These are phyloP conservation scores for Paecilomyces dactylethromorphus DNA, from an alignment of 2,329 filamentous ascomycete species.

Conservation along the genomic window DNA sequence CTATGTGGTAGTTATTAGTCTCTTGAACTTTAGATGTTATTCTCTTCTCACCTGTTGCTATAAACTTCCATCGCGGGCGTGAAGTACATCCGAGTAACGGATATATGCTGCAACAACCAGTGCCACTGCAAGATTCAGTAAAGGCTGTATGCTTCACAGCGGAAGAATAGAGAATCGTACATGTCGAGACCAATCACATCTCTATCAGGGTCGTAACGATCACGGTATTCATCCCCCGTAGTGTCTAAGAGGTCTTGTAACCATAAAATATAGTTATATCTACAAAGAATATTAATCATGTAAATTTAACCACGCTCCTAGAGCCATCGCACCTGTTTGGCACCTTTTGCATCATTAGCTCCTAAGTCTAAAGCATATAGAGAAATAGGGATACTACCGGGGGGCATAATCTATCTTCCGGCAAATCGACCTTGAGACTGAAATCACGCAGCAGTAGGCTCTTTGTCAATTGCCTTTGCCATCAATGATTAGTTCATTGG, in stretches of 20 bases:
- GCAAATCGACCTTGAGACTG: constrained; percentile 61
- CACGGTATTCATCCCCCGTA: constrained; percentile 43
- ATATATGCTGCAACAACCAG: constrained; percentile 87
- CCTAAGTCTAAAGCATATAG: neutral
- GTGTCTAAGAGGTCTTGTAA: constrained; percentile 74
- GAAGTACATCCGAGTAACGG: constrained; percentile 69
- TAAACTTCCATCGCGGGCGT: constrained; percentile 63
- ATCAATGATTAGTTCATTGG: neutral
- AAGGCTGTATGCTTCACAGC: neutral
- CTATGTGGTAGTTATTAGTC: constrained; percentile 24
- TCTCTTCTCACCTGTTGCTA: constrained; percentile 51
- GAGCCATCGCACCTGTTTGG: constrained; percentile 36
- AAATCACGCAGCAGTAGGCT: constrained; percentile 73
- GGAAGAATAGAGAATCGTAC: constrained; percentile 25
- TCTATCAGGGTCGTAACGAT: constrained; percentile 49
- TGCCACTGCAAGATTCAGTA: constrained; percentile 51
- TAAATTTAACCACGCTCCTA: neutral
- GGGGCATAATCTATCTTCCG: constrained; percentile 75
- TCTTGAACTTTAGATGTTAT: constrained; percentile 5
- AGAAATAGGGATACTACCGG: constrained; percentile 49
- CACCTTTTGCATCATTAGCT: constrained; percentile 22
- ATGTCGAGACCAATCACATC: constrained; percentile 69
- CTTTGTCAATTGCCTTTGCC: constrained; percentile 61
- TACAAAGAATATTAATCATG: constrained; percentile 31
- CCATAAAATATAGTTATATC: constrained; percentile 89